Evolutionary conservation across 768 basidiomycete genomes (phyloP).

Genomic region (Rhodosporidiobolus sp.): DNA sequence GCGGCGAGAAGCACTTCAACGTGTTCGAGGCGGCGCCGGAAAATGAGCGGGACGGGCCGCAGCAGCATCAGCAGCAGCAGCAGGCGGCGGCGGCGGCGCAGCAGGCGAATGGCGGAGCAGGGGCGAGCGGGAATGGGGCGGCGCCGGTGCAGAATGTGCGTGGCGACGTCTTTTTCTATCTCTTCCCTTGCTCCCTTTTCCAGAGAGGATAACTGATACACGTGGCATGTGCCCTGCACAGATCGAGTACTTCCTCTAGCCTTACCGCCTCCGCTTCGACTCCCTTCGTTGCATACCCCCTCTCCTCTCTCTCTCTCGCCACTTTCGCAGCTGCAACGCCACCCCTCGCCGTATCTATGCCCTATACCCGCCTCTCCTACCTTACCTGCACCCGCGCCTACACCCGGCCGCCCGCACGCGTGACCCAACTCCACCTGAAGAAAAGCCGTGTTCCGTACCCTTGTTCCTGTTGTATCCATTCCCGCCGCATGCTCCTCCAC

Average conservation of each 20-base stretch:
- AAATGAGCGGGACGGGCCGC: conserved; percentile 89
- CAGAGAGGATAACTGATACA: background rate
- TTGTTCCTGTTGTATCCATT: too few species aligned
- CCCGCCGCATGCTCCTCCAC: too few species aligned
- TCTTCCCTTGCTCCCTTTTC: background rate
- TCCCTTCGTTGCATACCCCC: too few species aligned
- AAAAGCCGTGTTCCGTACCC: too few species aligned
- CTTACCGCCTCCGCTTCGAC: too few species aligned
- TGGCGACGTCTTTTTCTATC: background rate
- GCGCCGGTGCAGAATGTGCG: background rate
- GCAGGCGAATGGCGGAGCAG: conserved; percentile 12
- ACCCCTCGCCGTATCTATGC: too few species aligned
- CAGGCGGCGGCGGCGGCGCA: conserved; percentile 45
- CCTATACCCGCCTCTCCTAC: too few species aligned
- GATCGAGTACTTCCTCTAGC: conserved; percentile 40
- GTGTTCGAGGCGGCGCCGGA: conserved; percentile 98
- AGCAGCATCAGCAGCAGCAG: conserved; percentile 43
- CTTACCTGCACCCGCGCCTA: too few species aligned
- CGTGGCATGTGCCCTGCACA: background rate
- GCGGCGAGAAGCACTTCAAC: conserved; percentile 83
- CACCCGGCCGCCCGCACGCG: too few species aligned
- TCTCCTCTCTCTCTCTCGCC: too few species aligned
- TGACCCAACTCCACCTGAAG: too few species aligned
- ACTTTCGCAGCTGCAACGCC: too few species aligned
- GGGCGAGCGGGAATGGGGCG: background rate